A percentile compares a stretch with the other conserved stretches of the same genome.
These are phyloP conservation scores for Rhytidiadelphus loreus DNA, from an alignment of 225 moss, liverwort and hornwort species.

Conservation along the genomic window DNA sequence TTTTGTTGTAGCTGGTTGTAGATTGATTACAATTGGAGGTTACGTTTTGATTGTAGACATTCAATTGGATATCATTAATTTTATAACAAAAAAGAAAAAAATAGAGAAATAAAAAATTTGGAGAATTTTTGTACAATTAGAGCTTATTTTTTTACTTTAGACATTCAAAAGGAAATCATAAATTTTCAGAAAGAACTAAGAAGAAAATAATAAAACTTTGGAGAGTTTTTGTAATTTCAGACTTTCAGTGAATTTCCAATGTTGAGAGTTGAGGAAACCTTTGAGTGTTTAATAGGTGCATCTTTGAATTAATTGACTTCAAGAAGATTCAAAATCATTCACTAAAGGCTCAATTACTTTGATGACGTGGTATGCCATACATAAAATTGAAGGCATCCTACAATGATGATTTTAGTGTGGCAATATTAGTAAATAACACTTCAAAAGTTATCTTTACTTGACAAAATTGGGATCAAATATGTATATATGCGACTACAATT, in stretches of 20 bases:
- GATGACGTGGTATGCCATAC: accelerated
- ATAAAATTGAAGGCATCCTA: neutral
- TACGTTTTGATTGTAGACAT: neutral
- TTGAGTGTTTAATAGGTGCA: no score
- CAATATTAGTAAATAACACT: neutral
- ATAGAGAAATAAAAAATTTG: neutral
- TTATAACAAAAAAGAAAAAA: neutral
- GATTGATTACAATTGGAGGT: neutral
- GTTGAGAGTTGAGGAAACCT: no score
- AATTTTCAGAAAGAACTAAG: neutral
- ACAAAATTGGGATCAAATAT: no score
- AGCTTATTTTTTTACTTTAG: no score
- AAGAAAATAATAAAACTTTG: neutral
- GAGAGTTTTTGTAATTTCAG: neutral
- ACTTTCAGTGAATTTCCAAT: neutral
- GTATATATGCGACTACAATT: no score
- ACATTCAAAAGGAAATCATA: neutral
- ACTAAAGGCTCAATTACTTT: neutral
- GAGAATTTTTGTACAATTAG: neutral
- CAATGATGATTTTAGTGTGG: neutral
- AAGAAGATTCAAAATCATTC: neutral
- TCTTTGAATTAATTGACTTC: no score
- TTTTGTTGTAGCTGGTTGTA: neutral
- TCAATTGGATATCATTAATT: neutral
- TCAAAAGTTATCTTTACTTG: neutral